Percentiles rank a stretch among this genome's conserved stretches.
Conservation (phyloP, 2,329 filamentous ascomycete species). For the Fusarium decemcellulare region DNA sequence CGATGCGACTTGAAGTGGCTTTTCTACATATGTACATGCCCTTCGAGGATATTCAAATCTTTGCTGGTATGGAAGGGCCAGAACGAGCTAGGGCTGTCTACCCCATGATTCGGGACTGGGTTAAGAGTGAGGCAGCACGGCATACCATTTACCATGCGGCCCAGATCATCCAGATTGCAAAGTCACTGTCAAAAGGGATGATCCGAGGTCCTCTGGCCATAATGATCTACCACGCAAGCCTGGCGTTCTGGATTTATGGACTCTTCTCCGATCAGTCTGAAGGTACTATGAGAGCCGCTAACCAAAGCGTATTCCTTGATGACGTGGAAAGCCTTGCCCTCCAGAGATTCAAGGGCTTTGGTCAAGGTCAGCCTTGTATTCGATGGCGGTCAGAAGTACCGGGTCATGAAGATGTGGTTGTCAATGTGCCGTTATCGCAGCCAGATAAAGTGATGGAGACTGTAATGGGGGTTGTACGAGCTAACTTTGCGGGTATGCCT, state of each 20-base stretch:
- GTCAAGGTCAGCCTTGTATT: conserved; percentile 33
- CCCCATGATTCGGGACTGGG: conserved; percentile 54
- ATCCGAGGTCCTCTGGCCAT: conserved; percentile 45
- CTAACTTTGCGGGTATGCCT: conserved; percentile 20
- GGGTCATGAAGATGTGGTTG: conserved; percentile 8
- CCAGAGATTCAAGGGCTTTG: conserved; percentile 30
- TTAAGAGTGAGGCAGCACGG: conserved; percentile 52
- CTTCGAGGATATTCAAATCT: conserved; percentile 58
- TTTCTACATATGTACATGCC: conserved; percentile 57
- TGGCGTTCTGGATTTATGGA: conserved; percentile 48
- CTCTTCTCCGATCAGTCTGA: conserved; percentile 18
- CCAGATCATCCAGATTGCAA: conserved; percentile 45
- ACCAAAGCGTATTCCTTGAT: conserved; percentile 20
- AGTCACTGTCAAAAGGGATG: conserved; percentile 24
- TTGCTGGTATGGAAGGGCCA: conserved; percentile 58
- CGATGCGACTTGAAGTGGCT: conserved; percentile 51
- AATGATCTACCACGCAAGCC: conserved; percentile 47
- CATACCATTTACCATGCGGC: conserved; percentile 48
- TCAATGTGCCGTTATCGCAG: conserved; percentile 26
- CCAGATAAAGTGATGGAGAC: conserved; percentile 33
- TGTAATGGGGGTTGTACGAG: conserved; percentile 20
- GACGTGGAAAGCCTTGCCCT: conserved; percentile 19
- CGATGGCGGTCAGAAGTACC: conserved; percentile 23
- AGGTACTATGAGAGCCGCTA: fast-evolving
- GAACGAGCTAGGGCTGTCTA: conserved; percentile 54